Percentiles rank a stretch among this genome's conserved stretches.
Conservation (phyloP, 2,329 filamentous ascomycete genomes). For the Knufia fluminis region DNA sequence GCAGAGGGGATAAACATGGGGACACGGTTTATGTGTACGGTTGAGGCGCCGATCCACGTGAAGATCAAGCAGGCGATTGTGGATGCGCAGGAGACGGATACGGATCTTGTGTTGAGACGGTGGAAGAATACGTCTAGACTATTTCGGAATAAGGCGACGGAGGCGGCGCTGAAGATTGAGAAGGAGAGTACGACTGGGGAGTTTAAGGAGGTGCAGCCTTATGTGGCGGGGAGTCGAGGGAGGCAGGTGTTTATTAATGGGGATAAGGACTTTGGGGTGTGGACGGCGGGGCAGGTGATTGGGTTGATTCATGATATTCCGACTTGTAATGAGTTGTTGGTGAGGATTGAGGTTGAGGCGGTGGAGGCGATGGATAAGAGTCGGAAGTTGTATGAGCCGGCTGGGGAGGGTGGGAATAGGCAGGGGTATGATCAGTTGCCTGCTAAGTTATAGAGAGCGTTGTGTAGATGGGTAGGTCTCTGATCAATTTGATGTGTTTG, state of each 20-base stretch:
- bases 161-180: slow-evolving; percentile 74
- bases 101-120: slow-evolving; percentile 72
- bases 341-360: slow-evolving; percentile 69
- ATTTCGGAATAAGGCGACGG: slow-evolving; percentile 81
- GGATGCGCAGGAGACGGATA: slow-evolving; percentile 79
- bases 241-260: slow-evolving; percentile 87
- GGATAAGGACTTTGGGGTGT: slow-evolving; percentile 84
- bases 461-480: not conserved
- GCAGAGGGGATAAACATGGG: slow-evolving; percentile 98
- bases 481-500: not conserved
- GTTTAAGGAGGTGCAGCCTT: slow-evolving; percentile 78
- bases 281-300: slow-evolving; percentile 96
- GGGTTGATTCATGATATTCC: slow-evolving; percentile 64
- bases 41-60: slow-evolving; percentile 82
- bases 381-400: slow-evolving; percentile 17
- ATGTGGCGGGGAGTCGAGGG: slow-evolving; percentile 82
- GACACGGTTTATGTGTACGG: slow-evolving; percentile 92
- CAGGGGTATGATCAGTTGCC: slow-evolving; percentile 3
- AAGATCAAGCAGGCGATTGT: slow-evolving; percentile 95
- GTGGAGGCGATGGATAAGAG: slow-evolving; percentile 55
- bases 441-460: slow-evolving; percentile 7
- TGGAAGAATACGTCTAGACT: slow-evolving; percentile 90
- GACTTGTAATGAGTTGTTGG: slow-evolving; percentile 54
- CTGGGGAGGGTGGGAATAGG: slow-evolving; percentile 2
- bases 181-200: slow-evolving; percentile 72